Evolutionary conservation across 257 asterid genomes (phyloP), one percentile per base, ranked within the genome.

Genomic region (Przewalskia tangutica): DNA sequence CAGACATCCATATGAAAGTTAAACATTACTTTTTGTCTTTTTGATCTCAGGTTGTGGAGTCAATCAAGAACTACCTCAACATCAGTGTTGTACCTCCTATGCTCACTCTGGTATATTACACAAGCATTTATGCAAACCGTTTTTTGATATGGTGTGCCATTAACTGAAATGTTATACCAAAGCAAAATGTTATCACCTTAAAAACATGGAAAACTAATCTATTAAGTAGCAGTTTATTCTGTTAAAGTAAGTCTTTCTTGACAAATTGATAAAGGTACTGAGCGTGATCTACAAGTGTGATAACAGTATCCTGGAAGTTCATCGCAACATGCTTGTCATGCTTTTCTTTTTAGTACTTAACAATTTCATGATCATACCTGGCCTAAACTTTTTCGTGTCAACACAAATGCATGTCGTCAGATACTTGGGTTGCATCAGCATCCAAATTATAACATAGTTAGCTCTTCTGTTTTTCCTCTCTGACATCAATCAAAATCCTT

Each of bases 51-150:
- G 86, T 93, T 60, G 79, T 82, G 13, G 90, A 89, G 32, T 85
- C 87, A 85, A 88, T 93, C 63, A 68, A 85, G 84, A 87, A 81
- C 44, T 91, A 88, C 81, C 86, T 88, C n/a, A 85, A 87, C 83
- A 86, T 93, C 68, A 1, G 91, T 4, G 65, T 92, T 4, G 88
- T 77, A 79, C 85, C 92, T 40, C 85, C 93, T 77, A 89, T 88
- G 60, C 84, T 87, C 77, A 87, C 83, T 64, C 89, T 88, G 94
- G 94, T 89, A 83, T n/a, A 48, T 12, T 42, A 48, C 4, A 27
- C 79, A 23, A 20, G 8, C 7, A 7, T 48, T 48, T 23, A 73
- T 73, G 12, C 44, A 27, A 50, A 48, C 23, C 4, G 1, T 12
- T 48, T 73, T 12, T 48, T 73, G 42, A 48, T 48, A 48, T 73